Evolutionary conservation across 169 alveolate species (phyloP), one percentile per base, ranked within the genome.

Genomic region (Plasmodium berghei): DNA sequence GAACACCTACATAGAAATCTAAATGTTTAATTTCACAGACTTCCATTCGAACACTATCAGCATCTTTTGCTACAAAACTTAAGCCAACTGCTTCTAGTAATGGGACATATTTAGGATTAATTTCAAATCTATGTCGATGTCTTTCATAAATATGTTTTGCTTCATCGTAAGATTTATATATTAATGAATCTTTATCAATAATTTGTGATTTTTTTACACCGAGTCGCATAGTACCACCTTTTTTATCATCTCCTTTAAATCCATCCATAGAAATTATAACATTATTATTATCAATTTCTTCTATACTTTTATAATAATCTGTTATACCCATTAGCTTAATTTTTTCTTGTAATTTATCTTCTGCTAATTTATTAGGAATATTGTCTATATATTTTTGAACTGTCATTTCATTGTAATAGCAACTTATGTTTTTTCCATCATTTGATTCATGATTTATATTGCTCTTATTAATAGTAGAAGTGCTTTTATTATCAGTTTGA

Each of bases 101-200:
- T 12, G 95, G 95, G 5, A 95, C 96, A 87, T 92, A 96, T 26
- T 93, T 93, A 14, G 97, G 97, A 89, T 96, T 96, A 16, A 98
- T 97, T 93, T 97, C 98, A 73, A 95, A 97, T 72, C 99, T 83
- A 90, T 98, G 99, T 73, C 99, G 92, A 87, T 97, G 99, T 72
- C 99, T 95, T 89, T 98, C 99, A 71, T 72, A 94, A 63, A 97
- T 94, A 49, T 89, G 93, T 14, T 90, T 87, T 14, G 88, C 92
- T 71, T 95, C 94, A 74, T 95, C 97, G 83, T 97, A 98, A 22
- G 97, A 86, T 70, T 93, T 94, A 62, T 95, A 94, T 2, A 98
- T 98, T 20, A 98, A 93, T 0, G 98, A 94, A n/a, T 92, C 93
- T 46, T 91, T 74, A 69, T 95, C 97, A 9, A 92, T 89, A 62